These are phyloP conservation scores for Elongisporangium prolatum DNA, from an alignment of 352 stramenopile genomes.

Conservation along the genomic window DNA sequence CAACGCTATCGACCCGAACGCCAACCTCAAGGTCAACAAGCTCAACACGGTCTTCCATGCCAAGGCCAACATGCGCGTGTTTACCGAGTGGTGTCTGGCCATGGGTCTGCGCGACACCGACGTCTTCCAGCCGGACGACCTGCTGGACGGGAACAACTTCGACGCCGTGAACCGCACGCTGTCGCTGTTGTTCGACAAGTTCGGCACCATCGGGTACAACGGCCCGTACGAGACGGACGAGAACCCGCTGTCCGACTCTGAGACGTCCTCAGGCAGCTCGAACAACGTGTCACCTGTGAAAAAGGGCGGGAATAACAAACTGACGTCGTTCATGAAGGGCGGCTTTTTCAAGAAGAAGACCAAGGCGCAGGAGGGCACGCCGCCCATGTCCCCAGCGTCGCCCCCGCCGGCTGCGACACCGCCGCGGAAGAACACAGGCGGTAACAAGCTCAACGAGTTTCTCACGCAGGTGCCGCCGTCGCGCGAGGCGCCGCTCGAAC, in stretches of 20 bases:
- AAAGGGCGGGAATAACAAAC: constrained; percentile 57
- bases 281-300: constrained; percentile 52
- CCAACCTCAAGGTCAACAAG: constrained; percentile 82
- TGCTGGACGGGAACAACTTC: constrained; percentile 67
- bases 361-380: constrained; percentile 42
- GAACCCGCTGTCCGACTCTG: constrained; percentile 67
- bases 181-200: constrained; percentile 83
- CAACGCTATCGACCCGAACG: constrained; percentile 71
- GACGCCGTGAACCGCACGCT: constrained; percentile 64
- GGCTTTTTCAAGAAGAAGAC: constrained; percentile 61
- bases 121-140: constrained; percentile 76
- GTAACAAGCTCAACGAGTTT: constrained; percentile 70
- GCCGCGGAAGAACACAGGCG: constrained; percentile 28
- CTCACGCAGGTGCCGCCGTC: constrained; percentile 68
- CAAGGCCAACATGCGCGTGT: constrained; percentile 80
- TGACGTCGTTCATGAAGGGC: constrained; percentile 77
- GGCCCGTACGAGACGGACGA: constrained; percentile 48
- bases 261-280: constrained; percentile 52
- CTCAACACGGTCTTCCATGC: constrained; percentile 88
- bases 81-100: constrained; percentile 73
- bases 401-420: constrained; percentile 14
- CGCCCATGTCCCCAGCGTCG: constrained; percentile 13
- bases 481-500: constrained; percentile 47
- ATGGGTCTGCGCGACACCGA: constrained; percentile 68
- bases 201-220: constrained; percentile 50